Evolutionary conservation across 78 protist genomes (phyloP).

Genomic region (Pigoraptor vietnamica): DNA sequence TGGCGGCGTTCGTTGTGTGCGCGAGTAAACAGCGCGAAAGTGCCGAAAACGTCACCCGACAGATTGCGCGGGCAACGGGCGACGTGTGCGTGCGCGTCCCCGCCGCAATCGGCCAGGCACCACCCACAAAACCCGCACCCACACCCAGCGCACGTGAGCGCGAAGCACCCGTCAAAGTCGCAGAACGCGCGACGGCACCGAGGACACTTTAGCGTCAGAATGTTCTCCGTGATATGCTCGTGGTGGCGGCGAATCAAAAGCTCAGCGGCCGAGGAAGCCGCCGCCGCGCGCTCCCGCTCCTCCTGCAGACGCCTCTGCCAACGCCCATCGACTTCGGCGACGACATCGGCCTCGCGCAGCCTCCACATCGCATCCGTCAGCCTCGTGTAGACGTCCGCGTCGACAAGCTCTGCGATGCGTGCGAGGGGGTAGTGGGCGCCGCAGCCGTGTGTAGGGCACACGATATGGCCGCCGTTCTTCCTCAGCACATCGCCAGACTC

Average conservation of each 20-base stretch:
- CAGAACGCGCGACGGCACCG: slow-evolving; percentile 18
- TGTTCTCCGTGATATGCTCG: neutral
- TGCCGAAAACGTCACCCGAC: neutral
- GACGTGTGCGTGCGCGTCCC: slow-evolving; percentile 24
- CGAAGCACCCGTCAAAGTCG: slow-evolving; percentile 28
- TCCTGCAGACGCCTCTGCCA: neutral
- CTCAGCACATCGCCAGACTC: neutral
- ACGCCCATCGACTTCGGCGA: neutral
- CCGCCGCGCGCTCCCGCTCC: too few relatives aligned
- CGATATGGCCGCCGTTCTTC: neutral
- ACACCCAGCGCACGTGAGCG: slow-evolving; percentile 12
- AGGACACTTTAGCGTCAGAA: slow-evolving; percentile 10
- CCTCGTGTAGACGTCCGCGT: too few relatives aligned
- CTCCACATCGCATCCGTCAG: neutral
- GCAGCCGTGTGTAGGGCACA: neutral
- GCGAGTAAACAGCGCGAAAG: neutral
- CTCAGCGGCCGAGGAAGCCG: neutral
- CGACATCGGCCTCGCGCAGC: neutral
- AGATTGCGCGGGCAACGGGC: neutral
- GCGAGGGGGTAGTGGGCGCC: neutral
- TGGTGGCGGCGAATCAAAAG: neutral
- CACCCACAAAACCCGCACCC: slow-evolving; percentile 16
- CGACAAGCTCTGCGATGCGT: neutral
- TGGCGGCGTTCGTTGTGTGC: neutral
- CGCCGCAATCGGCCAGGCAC: slow-evolving; percentile 29